Conservation (phyloP, 2,329 filamentous ascomycete genomes). For the Trichophyton rubrum region DNA sequence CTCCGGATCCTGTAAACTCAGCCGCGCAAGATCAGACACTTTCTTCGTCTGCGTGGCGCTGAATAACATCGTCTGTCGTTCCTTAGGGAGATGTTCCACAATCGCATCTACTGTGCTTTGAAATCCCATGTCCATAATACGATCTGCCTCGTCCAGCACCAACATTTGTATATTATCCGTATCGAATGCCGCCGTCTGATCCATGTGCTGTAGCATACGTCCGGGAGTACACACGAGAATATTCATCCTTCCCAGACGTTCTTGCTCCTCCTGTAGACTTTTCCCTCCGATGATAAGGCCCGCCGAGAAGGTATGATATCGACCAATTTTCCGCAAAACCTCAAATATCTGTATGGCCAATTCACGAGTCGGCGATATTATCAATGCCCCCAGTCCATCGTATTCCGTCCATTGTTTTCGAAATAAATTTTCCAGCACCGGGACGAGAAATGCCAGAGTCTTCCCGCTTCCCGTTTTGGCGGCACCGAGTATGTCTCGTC, state of each 20-base stretch:
- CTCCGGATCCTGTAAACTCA: slow-evolving; percentile 81
- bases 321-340: slow-evolving; percentile 77
- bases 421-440: slow-evolving; percentile 85
- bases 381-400: slow-evolving; percentile 83
- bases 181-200: slow-evolving; percentile 82
- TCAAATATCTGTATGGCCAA: slow-evolving; percentile 95
- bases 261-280: slow-evolving; percentile 73
- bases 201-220: slow-evolving; percentile 87
- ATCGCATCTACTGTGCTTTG: slow-evolving; percentile 82
- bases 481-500: slow-evolving; percentile 77
- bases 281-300: slow-evolving; percentile 91
- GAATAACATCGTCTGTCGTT: slow-evolving; percentile 85
- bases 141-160: slow-evolving; percentile 88
- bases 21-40: slow-evolving; percentile 77
- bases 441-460: slow-evolving; percentile 83
- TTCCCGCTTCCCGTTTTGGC: slow-evolving; percentile 95
- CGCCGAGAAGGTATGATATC: slow-evolving; percentile 80
- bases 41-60: slow-evolving; percentile 92
- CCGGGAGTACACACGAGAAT: slow-evolving; percentile 93
- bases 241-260: slow-evolving; percentile 81
- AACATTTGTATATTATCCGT: slow-evolving; percentile 85
- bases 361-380: slow-evolving; percentile 89
- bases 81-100: slow-evolving; percentile 73
- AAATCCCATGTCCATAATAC: slow-evolving; percentile 97
- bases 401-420: slow-evolving; percentile 77